Percentiles rank a stretch among this genome's conserved stretches.
These are phyloP conservation scores for Suhomyces chickasaworum DNA, from an alignment of 1,139 yeast genomes.

Conservation along the genomic window DNA sequence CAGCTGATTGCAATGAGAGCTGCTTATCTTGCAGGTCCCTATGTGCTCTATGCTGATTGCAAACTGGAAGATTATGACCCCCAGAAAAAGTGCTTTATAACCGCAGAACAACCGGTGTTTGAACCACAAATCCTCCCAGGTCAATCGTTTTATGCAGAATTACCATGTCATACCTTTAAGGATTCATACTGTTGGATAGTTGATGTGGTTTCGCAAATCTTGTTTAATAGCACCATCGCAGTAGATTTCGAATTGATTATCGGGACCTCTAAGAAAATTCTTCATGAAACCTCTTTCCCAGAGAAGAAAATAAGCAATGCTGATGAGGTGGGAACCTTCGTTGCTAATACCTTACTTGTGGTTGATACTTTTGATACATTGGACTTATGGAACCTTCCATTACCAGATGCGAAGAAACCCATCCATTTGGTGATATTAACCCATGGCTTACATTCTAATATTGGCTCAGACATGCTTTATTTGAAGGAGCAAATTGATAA, in stretches of 20 bases:
- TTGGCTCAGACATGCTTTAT: constrained; percentile 85
- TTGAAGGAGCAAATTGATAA: constrained; percentile 78
- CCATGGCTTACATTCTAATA: constrained; percentile 91
- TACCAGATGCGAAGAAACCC: constrained; percentile 50
- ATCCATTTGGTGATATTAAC: constrained; percentile 78
- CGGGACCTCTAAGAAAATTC: constrained; percentile 50
- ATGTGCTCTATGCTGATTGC: constrained; percentile 82
- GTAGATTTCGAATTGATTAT: constrained; percentile 70
- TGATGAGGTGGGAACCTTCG: constrained; percentile 34
- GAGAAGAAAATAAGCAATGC: constrained; percentile 32
- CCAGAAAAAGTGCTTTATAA: constrained; percentile 52
- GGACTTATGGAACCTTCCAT: constrained; percentile 70
- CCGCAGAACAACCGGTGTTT: constrained; percentile 68
- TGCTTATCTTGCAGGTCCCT: constrained; percentile 90
- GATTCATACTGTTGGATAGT: constrained; percentile 68
- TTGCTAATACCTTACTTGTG: constrained; percentile 21
- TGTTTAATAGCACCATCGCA: constrained; percentile 71
- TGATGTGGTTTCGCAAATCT: constrained; percentile 82
- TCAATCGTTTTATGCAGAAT: constrained; percentile 27
- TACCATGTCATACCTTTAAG: constrained; percentile 26
- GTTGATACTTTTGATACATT: constrained; percentile 62
- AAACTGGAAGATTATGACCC: constrained; percentile 64
- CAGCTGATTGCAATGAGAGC: constrained; percentile 81
- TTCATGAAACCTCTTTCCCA: constrained; percentile 41
- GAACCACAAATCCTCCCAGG: constrained; percentile 59